Evolutionary conservation across 1,139 yeast species (phyloP).

Genomic region (Taphrina flavorubra): DNA sequence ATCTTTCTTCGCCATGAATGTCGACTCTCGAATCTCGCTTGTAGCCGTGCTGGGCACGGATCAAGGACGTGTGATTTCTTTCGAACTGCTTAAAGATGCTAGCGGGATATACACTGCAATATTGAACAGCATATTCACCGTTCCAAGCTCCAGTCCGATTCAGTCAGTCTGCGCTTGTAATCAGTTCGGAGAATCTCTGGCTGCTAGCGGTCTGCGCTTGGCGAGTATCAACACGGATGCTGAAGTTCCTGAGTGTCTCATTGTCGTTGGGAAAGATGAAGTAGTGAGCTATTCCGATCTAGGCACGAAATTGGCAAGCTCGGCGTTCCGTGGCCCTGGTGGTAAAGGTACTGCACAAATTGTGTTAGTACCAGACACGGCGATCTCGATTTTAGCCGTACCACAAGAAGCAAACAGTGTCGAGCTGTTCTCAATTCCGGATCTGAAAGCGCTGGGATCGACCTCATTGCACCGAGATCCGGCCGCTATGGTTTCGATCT

Average conservation of each 20-base stretch:
- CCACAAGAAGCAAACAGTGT: not conserved
- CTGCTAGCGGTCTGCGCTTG: slow-evolving; percentile 23
- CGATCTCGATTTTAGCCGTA: slow-evolving; percentile 9
- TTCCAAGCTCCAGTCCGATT: not conserved
- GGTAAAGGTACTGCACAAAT: slow-evolving; percentile 5
- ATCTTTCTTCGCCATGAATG: slow-evolving; percentile 23
- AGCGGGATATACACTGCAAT: slow-evolving; percentile 70
- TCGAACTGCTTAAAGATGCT: slow-evolving; percentile 69
- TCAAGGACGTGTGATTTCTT: slow-evolving; percentile 72
- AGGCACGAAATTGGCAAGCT: slow-evolving; percentile 13
- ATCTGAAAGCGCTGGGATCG: slow-evolving; percentile 15
- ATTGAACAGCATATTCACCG: not conserved
- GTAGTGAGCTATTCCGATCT: slow-evolving; percentile 20
- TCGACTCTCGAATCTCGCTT: slow-evolving; percentile 63
- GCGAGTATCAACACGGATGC: slow-evolving; percentile 20
- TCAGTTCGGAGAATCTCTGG: slow-evolving; percentile 17
- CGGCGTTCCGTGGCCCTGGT: not conserved
- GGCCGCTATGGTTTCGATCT: not conserved
- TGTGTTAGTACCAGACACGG: slow-evolving; percentile 11
- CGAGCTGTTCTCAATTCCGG: slow-evolving; percentile 34
- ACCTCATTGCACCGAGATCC: not conserved
- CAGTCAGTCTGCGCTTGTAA: slow-evolving; percentile 4
- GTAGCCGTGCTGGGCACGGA: slow-evolving; percentile 74
- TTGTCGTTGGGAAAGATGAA: slow-evolving; percentile 32
- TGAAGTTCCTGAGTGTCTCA: slow-evolving; percentile 24